Conservation (phyloP, 1,284 basidiomycete genomes). For the Ceratobasidium sp. region DNA sequence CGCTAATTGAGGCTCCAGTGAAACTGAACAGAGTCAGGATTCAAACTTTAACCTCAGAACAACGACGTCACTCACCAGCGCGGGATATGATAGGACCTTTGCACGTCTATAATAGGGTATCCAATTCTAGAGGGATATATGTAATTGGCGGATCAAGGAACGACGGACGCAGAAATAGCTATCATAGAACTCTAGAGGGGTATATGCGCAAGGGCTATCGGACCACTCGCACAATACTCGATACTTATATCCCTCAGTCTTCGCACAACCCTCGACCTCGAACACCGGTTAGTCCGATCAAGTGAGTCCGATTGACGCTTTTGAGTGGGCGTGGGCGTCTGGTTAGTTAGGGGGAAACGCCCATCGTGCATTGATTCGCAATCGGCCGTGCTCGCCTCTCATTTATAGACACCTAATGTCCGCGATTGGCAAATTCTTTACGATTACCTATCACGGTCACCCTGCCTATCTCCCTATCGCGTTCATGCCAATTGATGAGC, state of each 20-base stretch:
- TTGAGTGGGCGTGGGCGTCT: not conserved
- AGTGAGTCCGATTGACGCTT: constrained; percentile 25
- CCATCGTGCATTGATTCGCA: not conserved
- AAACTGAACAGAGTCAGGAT: no score
- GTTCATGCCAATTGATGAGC: not conserved
- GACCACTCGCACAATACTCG: not conserved
- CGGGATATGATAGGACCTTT: no score
- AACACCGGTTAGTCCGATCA: constrained; percentile 12
- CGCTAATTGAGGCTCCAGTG: no score
- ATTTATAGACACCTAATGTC: not conserved
- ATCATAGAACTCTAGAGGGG: no score
- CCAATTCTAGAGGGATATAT: not conserved
- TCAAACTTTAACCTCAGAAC: no score
- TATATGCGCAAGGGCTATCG: not conserved
- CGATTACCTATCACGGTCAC: not conserved
- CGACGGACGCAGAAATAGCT: no score
- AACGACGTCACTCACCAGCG: no score
- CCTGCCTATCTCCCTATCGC: not conserved
- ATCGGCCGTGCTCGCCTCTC: not conserved
- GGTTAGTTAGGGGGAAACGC: not conserved
- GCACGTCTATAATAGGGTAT: no score
- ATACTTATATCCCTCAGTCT: not conserved
- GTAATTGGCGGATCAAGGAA: not conserved
- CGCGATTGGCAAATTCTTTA: not conserved
- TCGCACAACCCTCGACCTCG: not conserved